Conservation (phyloP, 202 grass and related monocot species). For the Zizania palustris region DNA sequence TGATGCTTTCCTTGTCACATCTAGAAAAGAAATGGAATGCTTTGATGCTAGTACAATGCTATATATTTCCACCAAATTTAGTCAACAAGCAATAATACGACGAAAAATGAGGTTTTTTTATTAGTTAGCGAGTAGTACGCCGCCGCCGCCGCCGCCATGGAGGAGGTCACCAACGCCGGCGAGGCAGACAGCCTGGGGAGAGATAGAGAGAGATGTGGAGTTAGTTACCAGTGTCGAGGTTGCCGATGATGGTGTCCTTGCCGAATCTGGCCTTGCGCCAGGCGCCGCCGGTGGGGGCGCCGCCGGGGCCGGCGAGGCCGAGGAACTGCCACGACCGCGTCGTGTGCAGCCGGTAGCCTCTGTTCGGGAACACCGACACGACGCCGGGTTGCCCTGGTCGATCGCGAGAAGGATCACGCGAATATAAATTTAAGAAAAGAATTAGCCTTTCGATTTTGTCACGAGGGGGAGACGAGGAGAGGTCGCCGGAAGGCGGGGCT, state of each 20-base stretch:
- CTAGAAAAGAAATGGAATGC: neutral
- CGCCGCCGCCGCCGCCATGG: neutral
- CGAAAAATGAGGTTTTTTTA: neutral
- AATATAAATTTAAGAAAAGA: neutral
- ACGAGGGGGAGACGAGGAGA: neutral
- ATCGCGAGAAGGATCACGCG: neutral
- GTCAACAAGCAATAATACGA: conserved; percentile 8
- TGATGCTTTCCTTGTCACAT: neutral
- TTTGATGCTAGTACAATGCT: neutral
- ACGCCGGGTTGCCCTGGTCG: conserved; percentile 59
- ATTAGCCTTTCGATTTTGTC: neutral
- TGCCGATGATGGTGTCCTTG: conserved; percentile 81
- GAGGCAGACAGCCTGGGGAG: no score
- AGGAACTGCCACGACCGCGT: conserved; percentile 93
- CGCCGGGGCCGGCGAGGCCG: conserved; percentile 56
- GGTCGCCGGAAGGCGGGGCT: neutral
- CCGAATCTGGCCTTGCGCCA: conserved; percentile 78
- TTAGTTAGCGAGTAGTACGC: neutral
- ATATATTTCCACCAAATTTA: neutral
- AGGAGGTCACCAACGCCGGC: neutral
- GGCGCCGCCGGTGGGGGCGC: conserved; percentile 33
- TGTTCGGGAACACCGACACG: conserved; percentile 79
- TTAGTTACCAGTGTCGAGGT: conserved; percentile 75
- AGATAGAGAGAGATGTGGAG: neutral
- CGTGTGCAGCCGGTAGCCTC: conserved; percentile 69